Conservation (phyloP, 2,329 filamentous ascomycete genomes). For the Alternaria brassicae region DNA sequence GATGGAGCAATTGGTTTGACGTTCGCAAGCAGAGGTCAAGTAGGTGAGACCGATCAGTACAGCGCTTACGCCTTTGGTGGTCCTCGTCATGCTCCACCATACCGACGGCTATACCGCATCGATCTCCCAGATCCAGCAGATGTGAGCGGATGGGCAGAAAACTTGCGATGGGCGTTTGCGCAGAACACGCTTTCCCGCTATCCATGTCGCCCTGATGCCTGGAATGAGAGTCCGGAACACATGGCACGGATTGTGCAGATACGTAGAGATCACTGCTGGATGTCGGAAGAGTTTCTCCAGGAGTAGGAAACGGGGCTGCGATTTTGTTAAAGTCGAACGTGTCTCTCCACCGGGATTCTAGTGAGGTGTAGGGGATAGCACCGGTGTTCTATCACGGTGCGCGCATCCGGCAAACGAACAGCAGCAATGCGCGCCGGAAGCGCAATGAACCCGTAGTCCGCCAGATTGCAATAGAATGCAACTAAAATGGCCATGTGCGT, state of each 20-base stretch:
- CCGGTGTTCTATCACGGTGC: neutral
- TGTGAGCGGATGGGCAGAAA: slow-evolving; percentile 34
- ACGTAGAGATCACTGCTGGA: slow-evolving; percentile 27
- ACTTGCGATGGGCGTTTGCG: slow-evolving; percentile 32
- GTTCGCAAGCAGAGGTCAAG: slow-evolving; percentile 8
- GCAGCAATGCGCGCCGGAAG: neutral
- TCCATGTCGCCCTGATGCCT: slow-evolving; percentile 16
- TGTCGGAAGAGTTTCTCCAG: slow-evolving; percentile 26
- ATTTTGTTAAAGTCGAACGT: too few relatives aligned
- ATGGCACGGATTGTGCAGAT: slow-evolving; percentile 29
- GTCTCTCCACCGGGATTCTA: neutral
- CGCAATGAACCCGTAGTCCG: neutral
- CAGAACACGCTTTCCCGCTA: slow-evolving; percentile 20
- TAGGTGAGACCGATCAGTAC: slow-evolving; percentile 13
- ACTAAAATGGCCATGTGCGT: too few relatives aligned
- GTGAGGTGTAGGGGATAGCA: neutral
- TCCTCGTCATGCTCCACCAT: slow-evolving; percentile 25
- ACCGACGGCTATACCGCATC: slow-evolving; percentile 26
- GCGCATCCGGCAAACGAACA: neutral
- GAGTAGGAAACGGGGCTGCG: neutral
- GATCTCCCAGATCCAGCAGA: slow-evolving; percentile 20
- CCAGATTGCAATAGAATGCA: neutral
- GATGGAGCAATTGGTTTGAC: neutral
- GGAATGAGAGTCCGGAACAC: slow-evolving; percentile 37
- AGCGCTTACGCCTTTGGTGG: slow-evolving; percentile 29